Percentiles rank a stretch among this genome's conserved stretches.
phyloP scores from a whole-genome alignment of 2,329 filamentous ascomycete species.

The Colletotrichum somersetense region DNA sequence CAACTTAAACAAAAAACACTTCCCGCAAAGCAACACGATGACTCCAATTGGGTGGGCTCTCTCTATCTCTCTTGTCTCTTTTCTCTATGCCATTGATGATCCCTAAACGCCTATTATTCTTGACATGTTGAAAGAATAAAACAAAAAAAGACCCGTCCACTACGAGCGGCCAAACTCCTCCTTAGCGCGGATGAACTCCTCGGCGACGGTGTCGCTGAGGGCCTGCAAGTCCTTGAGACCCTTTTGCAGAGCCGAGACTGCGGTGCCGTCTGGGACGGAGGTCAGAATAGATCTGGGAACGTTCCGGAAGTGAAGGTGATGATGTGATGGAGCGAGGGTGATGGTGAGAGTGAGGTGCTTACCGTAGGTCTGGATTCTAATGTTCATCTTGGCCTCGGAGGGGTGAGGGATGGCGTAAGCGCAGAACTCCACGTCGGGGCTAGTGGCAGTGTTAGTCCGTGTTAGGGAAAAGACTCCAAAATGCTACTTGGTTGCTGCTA shows the following conservation, averaged over 20 bases:
- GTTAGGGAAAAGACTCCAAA: not conserved
- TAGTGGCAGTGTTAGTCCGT: slow-evolving; percentile 53
- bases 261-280: slow-evolving; percentile 74
- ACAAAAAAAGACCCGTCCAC: slow-evolving; percentile 41
- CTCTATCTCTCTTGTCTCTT: slow-evolving; percentile 13
- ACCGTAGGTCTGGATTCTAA: slow-evolving; percentile 98
- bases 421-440: slow-evolving; percentile 96
- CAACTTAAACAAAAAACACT: slow-evolving; percentile 23
- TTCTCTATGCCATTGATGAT: slow-evolving; percentile 25
- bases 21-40: slow-evolving; percentile 13
- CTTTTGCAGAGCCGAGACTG: slow-evolving; percentile 89
- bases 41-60: slow-evolving; percentile 8
- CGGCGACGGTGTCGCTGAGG: slow-evolving; percentile 92
- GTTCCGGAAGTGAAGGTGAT: not conserved
- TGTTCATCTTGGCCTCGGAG: slow-evolving; percentile 95
- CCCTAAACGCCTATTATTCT: slow-evolving; percentile 18
- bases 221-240: slow-evolving; percentile 90
- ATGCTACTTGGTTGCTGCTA: not conserved
- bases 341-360: slow-evolving; percentile 50
- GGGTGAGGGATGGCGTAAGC: slow-evolving; percentile 98
- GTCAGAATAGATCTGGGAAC: slow-evolving; percentile 40
- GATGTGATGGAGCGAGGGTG: not conserved
- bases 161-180: slow-evolving; percentile 55
- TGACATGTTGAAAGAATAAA: not conserved
- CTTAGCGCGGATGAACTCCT: slow-evolving; percentile 75